Evolutionary conservation across 2,329 filamentous ascomycete genomes (phyloP), one percentile per base, ranked within the genome.

Genomic region (Hypocreales sp.): DNA sequence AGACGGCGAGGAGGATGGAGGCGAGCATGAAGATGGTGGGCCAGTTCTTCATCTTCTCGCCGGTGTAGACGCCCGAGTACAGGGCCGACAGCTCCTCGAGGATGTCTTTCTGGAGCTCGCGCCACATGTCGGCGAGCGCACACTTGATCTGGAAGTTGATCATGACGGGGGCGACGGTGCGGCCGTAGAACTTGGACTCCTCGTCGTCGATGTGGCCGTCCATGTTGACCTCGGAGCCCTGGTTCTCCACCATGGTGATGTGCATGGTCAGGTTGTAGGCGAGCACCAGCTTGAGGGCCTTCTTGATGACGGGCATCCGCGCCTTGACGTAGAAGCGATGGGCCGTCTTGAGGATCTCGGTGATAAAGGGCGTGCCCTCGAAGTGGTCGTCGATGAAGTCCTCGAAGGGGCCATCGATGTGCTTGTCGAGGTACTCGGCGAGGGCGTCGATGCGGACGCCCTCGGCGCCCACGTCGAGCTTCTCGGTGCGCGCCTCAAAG

Each of bases 131-230:
- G 39, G 86, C 87, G 58, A 95, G 76, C 29, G 86, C 86, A 45
- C 81, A 90, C 69, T 95, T 95, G 64, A 95, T 84, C 61, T 94
- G 83, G 71, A 94, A 94, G 64, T 94, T 95, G 70, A 95, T 92
- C 86, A 95, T 92, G 48, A 94, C 86, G 9, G 87, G 87, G 11
- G 87, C 87, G 36, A 93, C 75, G 20, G 79, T 86, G 62, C 87
- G 87, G 46, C 86, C 86, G 42, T 70, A 78, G 64, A 79, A 94
- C 50, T 82, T 90, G 39, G 83, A 92, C 29, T 77, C 71, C 44
- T 81, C 72, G 44, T 90, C 80, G 27, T 87, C 74, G 37, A 95
- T 87, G 58, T 81, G 78, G 37, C 86, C 87, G 29, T 80, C 66
- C 47, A 86, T 64, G 15, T 64, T 58, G 36, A 83, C 72, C 45